Evolutionary conservation across 2,329 filamentous ascomycete genomes (phyloP), one percentile per base, ranked within the genome.

Genomic region (Ophiostoma ulmi): DNA sequence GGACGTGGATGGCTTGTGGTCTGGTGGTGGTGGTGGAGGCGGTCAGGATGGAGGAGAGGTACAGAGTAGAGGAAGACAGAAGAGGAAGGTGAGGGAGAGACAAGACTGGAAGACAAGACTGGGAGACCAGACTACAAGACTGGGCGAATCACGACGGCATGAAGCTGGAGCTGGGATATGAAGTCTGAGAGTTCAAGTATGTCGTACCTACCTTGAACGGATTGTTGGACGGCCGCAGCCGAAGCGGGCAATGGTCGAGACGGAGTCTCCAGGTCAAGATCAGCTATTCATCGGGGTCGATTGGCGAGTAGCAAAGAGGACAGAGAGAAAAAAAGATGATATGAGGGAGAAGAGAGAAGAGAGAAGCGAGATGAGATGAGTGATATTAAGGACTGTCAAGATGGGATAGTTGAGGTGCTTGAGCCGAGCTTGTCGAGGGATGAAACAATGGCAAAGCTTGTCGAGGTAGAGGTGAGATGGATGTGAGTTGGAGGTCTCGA

Each of bases 31-130:
- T 20, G 26, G 70, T 69, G 70, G 67, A 69, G 70, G 70, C 67
- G 70, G 70, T 69, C 70, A 66, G 63, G 36, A 61, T 31, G 36
- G 67, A 65, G 67, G 31, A 55, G 58, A 68, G 65, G 52, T 4
- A 31, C n/a, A 31, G 52, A 58, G 22, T n/a, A 58, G 31, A 36
- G 31, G 26, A 4, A 31, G 58, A 63, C 26, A 58, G 52, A 7
- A 22, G 52, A 55, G 52, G 14, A 13, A 14, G 58, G 11, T n/a
- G 31, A 48, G 41, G 41, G 58, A 64, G 58, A 55, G 48, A 8
- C 48, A 55, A 22, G 1, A 31, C 31, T 31, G 48, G n/a, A 20
- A 55, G 13, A 55, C 7, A 22, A n/a, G 48, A 31, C 7, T 10
- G 52, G 22, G 14, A 58, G 22, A 26, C 22, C 1, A 58, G 52